Evolutionary conservation across 2,329 filamentous ascomycete species (phyloP).

Genomic region (Arthroderma sp.): DNA sequence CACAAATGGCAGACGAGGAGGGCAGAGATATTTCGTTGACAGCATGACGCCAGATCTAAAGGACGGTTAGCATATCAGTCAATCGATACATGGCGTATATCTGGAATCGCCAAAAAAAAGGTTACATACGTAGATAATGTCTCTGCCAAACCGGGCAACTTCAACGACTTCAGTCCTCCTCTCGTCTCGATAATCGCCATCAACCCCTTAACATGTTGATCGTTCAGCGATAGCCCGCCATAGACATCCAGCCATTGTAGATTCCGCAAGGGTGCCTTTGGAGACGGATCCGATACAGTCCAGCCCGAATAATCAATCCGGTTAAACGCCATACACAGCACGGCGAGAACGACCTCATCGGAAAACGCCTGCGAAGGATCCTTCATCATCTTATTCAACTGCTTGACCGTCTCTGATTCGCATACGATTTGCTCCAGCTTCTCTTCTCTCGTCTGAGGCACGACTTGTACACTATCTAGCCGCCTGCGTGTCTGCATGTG

Average conservation of each 20-base stretch:
- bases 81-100: too few relatives aligned
- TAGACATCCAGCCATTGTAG: constrained; percentile 21
- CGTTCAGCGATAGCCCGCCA: constrained; percentile 18
- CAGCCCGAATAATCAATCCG: constrained; percentile 15
- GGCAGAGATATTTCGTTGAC: constrained; percentile 17
- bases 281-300: constrained; percentile 15
- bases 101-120: not conserved
- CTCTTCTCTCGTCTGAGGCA: constrained; percentile 14
- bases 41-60: constrained; percentile 19
- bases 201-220: constrained; percentile 20
- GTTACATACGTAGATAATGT: constrained; percentile 29
- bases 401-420: constrained; percentile 19
- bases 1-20: constrained; percentile 18
- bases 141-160: constrained; percentile 27
- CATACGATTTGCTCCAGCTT: constrained; percentile 15
- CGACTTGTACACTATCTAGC: constrained; percentile 10
- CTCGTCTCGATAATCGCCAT: constrained; percentile 23
- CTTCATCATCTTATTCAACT: constrained; percentile 19
- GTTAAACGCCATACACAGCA: constrained; percentile 21
- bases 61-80: not conserved
- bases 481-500: constrained; percentile 16
- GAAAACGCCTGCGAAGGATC: constrained; percentile 15
- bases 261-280: constrained; percentile 18
- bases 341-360: constrained; percentile 21
- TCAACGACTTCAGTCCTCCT: constrained; percentile 28